Conservation (phyloP, 805 yeast species). For the Metschnikowia cubensis region DNA sequence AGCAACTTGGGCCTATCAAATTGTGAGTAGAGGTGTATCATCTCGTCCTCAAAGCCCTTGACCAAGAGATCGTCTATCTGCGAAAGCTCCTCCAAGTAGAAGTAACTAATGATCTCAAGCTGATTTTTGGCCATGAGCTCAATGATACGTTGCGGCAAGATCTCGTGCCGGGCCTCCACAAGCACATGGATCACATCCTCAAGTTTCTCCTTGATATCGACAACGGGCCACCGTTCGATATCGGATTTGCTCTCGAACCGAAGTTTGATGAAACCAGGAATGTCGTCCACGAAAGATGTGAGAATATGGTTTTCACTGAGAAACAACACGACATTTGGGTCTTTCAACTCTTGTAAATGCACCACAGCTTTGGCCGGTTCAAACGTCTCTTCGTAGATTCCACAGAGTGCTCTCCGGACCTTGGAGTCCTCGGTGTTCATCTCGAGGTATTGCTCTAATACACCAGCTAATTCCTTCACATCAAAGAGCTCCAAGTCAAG, state of each 20-base stretch:
- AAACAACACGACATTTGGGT: constrained; percentile 51
- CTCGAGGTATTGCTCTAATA: constrained; percentile 46
- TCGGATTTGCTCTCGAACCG: constrained; percentile 35
- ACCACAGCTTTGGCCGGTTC: constrained; percentile 62
- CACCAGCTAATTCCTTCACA: constrained; percentile 36
- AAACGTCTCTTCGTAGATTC: constrained; percentile 52
- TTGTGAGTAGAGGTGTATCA: constrained; percentile 61
- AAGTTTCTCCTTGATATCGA: constrained; percentile 37
- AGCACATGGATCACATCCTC: constrained; percentile 48
- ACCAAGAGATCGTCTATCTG: constrained; percentile 52
- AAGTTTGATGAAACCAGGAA: constrained; percentile 51
- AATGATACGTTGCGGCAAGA: constrained; percentile 52
- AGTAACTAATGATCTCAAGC: constrained; percentile 51
- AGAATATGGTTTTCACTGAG: constrained; percentile 63
- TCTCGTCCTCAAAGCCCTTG: constrained; percentile 59
- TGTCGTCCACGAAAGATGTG: constrained; percentile 39
- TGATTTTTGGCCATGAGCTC: constrained; percentile 39
- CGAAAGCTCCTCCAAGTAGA: constrained; percentile 61
- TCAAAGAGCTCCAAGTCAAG: constrained; percentile 64
- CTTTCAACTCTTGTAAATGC: constrained; percentile 56
- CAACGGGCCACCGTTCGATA: constrained; percentile 38
- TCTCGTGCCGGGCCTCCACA: constrained; percentile 61
- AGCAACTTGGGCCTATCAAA: constrained; percentile 54
- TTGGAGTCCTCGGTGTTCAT: constrained; percentile 8
- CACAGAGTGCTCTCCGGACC: constrained; percentile 44